These are phyloP conservation scores for Vitis riparia DNA, from an alignment of 164 flowering plant genomes.

Conservation along the genomic window DNA sequence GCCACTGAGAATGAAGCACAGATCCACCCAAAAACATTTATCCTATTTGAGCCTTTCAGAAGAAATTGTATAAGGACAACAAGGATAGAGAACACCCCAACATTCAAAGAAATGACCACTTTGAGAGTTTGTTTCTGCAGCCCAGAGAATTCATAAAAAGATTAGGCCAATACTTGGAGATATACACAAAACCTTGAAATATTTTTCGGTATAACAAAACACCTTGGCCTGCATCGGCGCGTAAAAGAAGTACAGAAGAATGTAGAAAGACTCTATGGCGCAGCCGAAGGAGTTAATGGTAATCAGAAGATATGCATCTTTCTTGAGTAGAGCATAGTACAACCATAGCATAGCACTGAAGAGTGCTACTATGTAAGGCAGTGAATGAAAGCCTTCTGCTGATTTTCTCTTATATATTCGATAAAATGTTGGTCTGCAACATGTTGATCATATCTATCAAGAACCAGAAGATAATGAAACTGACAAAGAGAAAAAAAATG, in stretches of 20 bases:
- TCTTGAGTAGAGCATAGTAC: constrained; percentile 46
- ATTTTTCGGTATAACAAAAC: background rate
- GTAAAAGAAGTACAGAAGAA: constrained; percentile 21
- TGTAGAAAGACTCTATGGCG: constrained; percentile 33
- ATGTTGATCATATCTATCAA: background rate
- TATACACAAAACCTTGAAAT: background rate
- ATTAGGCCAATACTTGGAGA: background rate
- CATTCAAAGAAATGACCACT: constrained; percentile 21
- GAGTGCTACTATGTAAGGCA: constrained; percentile 52
- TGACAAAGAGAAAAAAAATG: background rate
- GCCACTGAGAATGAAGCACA: constrained; percentile 35
- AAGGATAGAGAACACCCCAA: constrained; percentile 30
- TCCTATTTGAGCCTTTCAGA: constrained; percentile 3
- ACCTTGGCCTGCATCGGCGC: constrained; percentile 28
- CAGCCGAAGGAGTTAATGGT: constrained; percentile 47
- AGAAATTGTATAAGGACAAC: constrained; percentile 25
- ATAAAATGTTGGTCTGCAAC: constrained; percentile 56
- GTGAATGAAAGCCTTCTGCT: constrained; percentile 55
- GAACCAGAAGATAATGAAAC: background rate
- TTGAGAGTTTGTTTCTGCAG: constrained; percentile 31
- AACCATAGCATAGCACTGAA: constrained; percentile 56
- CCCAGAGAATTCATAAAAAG: background rate
- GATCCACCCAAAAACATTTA: constrained; percentile 46
- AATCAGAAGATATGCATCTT: constrained; percentile 27
- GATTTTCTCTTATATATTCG: constrained; percentile 51